These are phyloP conservation scores for Skeletonema grethae DNA, from an alignment of 108 stramenopile genomes.

Conservation along the genomic window DNA sequence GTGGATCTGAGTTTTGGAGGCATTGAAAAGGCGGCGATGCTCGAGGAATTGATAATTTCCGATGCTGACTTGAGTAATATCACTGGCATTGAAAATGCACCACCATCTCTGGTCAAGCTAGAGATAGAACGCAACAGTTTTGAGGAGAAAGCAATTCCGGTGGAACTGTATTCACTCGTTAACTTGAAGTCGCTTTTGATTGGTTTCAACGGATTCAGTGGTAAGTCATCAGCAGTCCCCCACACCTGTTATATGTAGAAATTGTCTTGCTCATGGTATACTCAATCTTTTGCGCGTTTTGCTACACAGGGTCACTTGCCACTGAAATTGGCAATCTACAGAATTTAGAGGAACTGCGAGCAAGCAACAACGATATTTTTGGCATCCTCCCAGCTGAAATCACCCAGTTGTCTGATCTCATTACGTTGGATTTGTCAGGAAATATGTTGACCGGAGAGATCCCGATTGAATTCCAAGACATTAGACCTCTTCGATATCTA, in stretches of 20 bases:
- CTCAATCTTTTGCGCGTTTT: not conserved
- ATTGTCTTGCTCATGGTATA: not conserved
- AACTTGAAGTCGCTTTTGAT: constrained; percentile 53
- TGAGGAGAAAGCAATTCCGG: constrained; percentile 53
- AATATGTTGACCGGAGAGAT: constrained; percentile 73
- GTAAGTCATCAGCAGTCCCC: not conserved
- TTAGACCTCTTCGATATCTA: constrained; percentile 41
- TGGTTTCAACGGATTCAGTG: constrained; percentile 53
- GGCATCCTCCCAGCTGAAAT: constrained; percentile 61
- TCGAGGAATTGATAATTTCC: constrained; percentile 63
- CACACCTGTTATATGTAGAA: not conserved
- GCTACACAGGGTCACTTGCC: constrained; percentile 51
- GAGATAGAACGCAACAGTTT: constrained; percentile 64
- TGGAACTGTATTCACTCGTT: constrained; percentile 56
- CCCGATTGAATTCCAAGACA: constrained; percentile 59
- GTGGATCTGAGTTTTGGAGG: constrained; percentile 66
- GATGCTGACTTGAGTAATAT: constrained; percentile 56
- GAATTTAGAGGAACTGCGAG: constrained; percentile 55
- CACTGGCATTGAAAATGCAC: constrained; percentile 64
- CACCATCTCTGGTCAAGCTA: constrained; percentile 42
- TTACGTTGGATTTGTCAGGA: constrained; percentile 43
- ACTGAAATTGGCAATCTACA: constrained; percentile 54
- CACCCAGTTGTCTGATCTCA: constrained; percentile 32
- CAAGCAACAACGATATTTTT: constrained; percentile 45
- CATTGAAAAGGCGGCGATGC: constrained; percentile 50